Conservation (phyloP, 2,329 filamentous ascomycete genomes). For the Monosporascus sp. region DNA sequence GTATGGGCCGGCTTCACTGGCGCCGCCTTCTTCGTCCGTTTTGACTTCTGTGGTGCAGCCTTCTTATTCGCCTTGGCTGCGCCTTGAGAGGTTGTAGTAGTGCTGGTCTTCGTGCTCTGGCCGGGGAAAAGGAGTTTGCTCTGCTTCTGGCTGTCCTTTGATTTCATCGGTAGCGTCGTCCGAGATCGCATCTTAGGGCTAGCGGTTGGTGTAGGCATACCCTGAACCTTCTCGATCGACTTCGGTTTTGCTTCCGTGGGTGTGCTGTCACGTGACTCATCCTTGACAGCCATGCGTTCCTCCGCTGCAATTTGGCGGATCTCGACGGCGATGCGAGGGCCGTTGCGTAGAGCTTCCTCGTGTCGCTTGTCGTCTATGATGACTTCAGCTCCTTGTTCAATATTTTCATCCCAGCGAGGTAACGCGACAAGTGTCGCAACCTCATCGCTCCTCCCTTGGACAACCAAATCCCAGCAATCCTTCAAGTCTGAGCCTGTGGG, state of each 20-base stretch:
- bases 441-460: slow-evolving; percentile 82
- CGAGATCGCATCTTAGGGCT: slow-evolving; percentile 43
- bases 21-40: slow-evolving; percentile 38
- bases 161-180: slow-evolving; percentile 36
- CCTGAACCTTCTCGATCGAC: slow-evolving; percentile 38
- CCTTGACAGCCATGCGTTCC: slow-evolving; percentile 13
- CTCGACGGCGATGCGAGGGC: slow-evolving; percentile 36
- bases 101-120: slow-evolving; percentile 16
- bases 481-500: slow-evolving; percentile 81
- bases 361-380: slow-evolving; percentile 40
- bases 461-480: slow-evolving; percentile 88
- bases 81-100: slow-evolving; percentile 5
- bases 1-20: slow-evolving; percentile 31
- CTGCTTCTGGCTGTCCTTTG: slow-evolving; percentile 43
- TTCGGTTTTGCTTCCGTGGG: slow-evolving; percentile 31
- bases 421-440: slow-evolving; percentile 70
- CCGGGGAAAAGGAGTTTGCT: slow-evolving; percentile 42
- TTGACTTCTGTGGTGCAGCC: slow-evolving; percentile 29
- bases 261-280: slow-evolving; percentile 18
- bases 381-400: slow-evolving; percentile 46
- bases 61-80: slow-evolving; percentile 31
- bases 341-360: slow-evolving; percentile 34
- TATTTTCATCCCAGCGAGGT: slow-evolving; percentile 52
- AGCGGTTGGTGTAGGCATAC: slow-evolving; percentile 54
- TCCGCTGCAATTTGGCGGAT: slow-evolving; percentile 28